phyloP scores from a whole-genome alignment of 2,329 filamentous ascomycete genomes.

The Blumeria hordei region DNA sequence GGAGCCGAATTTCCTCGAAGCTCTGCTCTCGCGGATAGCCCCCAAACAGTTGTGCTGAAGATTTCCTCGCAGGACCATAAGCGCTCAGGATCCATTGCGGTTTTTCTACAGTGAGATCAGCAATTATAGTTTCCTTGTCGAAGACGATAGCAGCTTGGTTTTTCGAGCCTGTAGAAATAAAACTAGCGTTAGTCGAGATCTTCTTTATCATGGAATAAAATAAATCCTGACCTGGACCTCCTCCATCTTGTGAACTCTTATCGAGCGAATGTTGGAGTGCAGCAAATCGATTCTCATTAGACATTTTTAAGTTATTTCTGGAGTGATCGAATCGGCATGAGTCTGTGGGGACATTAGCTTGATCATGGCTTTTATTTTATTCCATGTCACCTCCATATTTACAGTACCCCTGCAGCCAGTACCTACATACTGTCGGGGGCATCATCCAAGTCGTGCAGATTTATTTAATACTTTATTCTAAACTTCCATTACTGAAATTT shows the following conservation, averaged over 20 bases:
- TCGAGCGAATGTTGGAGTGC: constrained; percentile 5
- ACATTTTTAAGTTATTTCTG: constrained; percentile 15
- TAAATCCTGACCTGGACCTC: constrained; percentile 2
- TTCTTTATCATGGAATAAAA: too few relatives aligned
- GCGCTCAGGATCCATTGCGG: constrained; percentile 72
- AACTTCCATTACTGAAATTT: too few relatives aligned
- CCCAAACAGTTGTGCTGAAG: constrained; percentile 65
- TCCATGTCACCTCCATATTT: constrained; percentile 18
- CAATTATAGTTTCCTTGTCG: constrained; percentile 27
- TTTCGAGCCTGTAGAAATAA: background rate
- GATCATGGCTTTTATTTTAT: background rate
- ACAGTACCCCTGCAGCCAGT: constrained; percentile 40
- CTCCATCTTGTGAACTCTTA: constrained; percentile 7
- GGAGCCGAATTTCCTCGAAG: constrained; percentile 66
- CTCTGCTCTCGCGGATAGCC: constrained; percentile 61
- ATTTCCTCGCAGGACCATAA: constrained; percentile 56
- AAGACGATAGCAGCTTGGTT: background rate
- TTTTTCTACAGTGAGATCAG: constrained; percentile 43
- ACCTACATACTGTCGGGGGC: constrained; percentile 23
- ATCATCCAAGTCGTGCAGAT: background rate
- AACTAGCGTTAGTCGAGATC: too few relatives aligned
- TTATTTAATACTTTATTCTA: too few relatives aligned
- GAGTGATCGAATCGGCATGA: constrained; percentile 29
- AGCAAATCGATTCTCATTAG: constrained; percentile 7
- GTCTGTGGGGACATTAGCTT: constrained; percentile 10